phyloP scores from a whole-genome alignment of 192 early-diverging fungal species.

The Paraglomus brasilianum region DNA sequence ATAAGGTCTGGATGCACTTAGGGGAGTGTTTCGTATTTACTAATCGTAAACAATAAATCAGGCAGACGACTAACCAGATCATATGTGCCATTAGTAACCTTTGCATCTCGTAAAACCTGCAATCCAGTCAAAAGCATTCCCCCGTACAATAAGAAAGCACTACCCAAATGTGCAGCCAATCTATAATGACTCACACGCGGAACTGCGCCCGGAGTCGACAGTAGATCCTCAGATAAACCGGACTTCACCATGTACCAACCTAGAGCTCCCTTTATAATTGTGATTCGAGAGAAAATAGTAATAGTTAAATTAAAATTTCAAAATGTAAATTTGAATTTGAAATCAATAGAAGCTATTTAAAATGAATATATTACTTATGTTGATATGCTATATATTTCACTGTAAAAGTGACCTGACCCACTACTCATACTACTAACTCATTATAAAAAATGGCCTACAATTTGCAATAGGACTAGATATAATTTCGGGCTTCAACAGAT shows the following conservation, averaged over 20 bases:
- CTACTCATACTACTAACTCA: too few species aligned
- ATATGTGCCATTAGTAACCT: slow-evolving; percentile 52
- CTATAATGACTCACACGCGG: slow-evolving; percentile 95
- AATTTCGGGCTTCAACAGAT: slow-evolving; percentile 30
- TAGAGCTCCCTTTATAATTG: slow-evolving; percentile 64
- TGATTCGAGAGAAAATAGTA: background rate
- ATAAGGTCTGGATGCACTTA: background rate
- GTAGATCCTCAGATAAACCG: slow-evolving; percentile 79
- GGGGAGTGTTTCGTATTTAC: background rate
- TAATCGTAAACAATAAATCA: background rate
- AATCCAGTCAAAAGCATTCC: slow-evolving; percentile 77
- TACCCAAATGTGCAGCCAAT: slow-evolving; percentile 84
- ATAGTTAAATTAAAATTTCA: too few species aligned
- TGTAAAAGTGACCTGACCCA: too few species aligned
- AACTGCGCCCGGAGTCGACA: slow-evolving; percentile 72
- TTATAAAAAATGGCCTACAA: too few species aligned
- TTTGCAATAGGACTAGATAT: slow-evolving; percentile 19
- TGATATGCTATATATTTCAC: too few species aligned
- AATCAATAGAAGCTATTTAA: too few species aligned
- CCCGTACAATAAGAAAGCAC: slow-evolving; percentile 86
- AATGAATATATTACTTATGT: too few species aligned
- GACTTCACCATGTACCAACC: slow-evolving; percentile 99
- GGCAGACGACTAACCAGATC: slow-evolving; percentile 29
- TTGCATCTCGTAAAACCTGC: slow-evolving; percentile 71
- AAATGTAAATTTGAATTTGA: background rate